phyloP scores from a whole-genome alignment of 2,329 filamentous ascomycete species.

The Xylariales sp. region DNA sequence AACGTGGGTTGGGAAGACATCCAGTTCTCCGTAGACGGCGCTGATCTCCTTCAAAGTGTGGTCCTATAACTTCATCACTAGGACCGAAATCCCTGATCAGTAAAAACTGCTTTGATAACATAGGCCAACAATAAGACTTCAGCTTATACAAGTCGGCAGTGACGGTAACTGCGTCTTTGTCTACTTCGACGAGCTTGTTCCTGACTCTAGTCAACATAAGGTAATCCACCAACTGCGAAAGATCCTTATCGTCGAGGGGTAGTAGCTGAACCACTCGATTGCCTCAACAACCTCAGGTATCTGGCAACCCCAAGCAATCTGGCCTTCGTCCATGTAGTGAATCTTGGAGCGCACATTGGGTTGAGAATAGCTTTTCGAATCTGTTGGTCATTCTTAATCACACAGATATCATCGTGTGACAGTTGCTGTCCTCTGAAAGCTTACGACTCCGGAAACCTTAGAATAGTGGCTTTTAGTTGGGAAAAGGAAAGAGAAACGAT shows the following conservation, averaged over 20 bases:
- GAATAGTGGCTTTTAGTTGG: no score
- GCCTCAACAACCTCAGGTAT: background rate
- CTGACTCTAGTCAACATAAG: background rate
- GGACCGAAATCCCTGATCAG: no score
- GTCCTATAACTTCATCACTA: background rate
- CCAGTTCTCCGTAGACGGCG: no score
- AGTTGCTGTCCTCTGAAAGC: no score
- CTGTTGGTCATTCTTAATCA: no score
- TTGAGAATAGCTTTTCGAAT: no score
- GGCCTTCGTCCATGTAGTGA: background rate
- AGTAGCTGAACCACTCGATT: conserved; percentile 2
- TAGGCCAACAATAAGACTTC: no score
- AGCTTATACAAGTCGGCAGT: background rate
- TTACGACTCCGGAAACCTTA: no score
- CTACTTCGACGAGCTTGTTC: background rate
- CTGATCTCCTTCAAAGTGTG: background rate
- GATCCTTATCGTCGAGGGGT: conserved; percentile 1
- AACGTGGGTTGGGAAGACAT: background rate
- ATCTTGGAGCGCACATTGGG: background rate
- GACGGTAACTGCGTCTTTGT: background rate
- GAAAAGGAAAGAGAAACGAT: no score
- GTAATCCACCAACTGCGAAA: background rate
- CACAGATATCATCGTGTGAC: no score
- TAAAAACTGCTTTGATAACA: no score
- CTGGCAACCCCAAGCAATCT: background rate